Evolutionary conservation across 306 rosid species (phyloP).

Genomic region (Medicago ruthenica): DNA sequence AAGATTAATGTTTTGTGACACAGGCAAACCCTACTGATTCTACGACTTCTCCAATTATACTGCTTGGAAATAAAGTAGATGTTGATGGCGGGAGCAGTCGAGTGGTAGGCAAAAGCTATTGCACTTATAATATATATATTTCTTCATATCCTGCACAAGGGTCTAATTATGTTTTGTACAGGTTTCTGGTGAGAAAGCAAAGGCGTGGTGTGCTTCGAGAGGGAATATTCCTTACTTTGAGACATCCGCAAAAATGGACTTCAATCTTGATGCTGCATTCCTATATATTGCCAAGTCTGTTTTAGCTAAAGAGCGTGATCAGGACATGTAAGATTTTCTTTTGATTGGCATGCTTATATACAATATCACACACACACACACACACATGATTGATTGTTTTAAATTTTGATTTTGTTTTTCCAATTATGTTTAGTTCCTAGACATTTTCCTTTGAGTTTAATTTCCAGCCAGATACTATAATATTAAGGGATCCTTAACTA

Average conservation of each 20-base stretch:
- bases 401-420: no score
- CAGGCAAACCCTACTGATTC: conserved; percentile 85
- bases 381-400: no score
- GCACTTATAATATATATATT: neutral
- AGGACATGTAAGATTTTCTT: conserved; percentile 74
- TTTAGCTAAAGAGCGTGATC: conserved; percentile 70
- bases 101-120: conserved; percentile 67
- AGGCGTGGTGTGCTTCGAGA: conserved; percentile 86
- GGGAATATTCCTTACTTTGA: conserved; percentile 87
- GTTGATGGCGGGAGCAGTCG: conserved; percentile 96
- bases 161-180: conserved; percentile 51
- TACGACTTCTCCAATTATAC: conserved; percentile 72
- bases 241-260: conserved; percentile 93
- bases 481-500: no score
- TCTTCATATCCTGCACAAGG: conserved; percentile 14
- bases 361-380: no score
- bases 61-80: conserved; percentile 95
- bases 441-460: no score
- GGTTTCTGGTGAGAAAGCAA: conserved; percentile 97
- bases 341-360: no score
- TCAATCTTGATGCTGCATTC: conserved; percentile 87
- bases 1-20: conserved; percentile 29
- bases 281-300: conserved; percentile 83
- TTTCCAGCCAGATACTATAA: no score
- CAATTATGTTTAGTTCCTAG: no score